These are phyloP conservation scores for Eutrema japonicum DNA, from an alignment of 345 rosid genomes.

Conservation along the genomic window DNA sequence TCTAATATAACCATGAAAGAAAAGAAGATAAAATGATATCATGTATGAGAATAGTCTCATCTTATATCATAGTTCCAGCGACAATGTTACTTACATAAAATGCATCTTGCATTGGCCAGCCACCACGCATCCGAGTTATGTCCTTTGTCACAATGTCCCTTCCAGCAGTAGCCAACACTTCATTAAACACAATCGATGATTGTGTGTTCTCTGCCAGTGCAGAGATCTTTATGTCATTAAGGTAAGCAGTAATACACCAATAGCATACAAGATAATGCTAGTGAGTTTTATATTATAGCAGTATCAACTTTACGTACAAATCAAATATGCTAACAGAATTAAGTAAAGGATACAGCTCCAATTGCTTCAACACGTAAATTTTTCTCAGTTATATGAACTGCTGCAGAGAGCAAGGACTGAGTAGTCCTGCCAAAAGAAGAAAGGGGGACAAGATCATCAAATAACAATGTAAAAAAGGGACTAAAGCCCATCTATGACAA, in stretches of 20 bases:
- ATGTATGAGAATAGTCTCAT: slow-evolving; percentile 6
- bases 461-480: slow-evolving; percentile 13
- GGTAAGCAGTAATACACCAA: slow-evolving; percentile 44
- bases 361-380: slow-evolving; percentile 85
- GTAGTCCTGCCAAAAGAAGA: slow-evolving; percentile 65
- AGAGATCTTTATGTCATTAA: slow-evolving; percentile 66
- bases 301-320: slow-evolving; percentile 28
- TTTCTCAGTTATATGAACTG: slow-evolving; percentile 82
- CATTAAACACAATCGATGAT: slow-evolving; percentile 74
- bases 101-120: slow-evolving; percentile 99
- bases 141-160: slow-evolving; percentile 92
- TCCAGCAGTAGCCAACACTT: slow-evolving; percentile 84
- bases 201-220: slow-evolving; percentile 82
- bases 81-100: slow-evolving; percentile 68
- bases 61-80: not conserved
- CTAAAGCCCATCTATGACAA: not conserved
- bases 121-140: slow-evolving; percentile 95
- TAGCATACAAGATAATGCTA: slow-evolving; percentile 27
- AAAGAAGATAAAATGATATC: not conserved
- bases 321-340: slow-evolving; percentile 22
- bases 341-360: slow-evolving; percentile 78
- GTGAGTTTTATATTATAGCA: slow-evolving; percentile 20
- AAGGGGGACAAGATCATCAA: slow-evolving; percentile 25
- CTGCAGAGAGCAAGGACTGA: slow-evolving; percentile 89
- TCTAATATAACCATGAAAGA: not conserved